phyloP scores from a whole-genome alignment of 257 asterid species.

The Solanum lignicaule region DNA sequence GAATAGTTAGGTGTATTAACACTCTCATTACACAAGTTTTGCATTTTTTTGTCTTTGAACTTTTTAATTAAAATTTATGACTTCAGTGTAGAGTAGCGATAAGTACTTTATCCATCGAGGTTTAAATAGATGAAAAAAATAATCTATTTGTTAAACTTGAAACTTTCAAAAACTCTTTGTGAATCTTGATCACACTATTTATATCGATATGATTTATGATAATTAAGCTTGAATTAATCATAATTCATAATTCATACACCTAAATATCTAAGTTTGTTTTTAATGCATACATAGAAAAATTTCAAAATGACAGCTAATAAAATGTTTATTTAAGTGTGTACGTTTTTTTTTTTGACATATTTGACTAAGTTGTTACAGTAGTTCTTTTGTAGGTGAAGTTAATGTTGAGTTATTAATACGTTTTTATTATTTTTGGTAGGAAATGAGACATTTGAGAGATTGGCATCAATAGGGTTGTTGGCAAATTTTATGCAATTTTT shows the following conservation, averaged over 20 bases:
- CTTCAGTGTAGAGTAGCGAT: background rate
- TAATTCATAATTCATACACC: background rate
- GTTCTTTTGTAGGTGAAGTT: background rate
- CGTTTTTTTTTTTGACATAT: background rate
- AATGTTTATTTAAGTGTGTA: background rate
- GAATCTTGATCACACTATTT: background rate
- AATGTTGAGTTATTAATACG: background rate
- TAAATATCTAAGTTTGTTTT: background rate
- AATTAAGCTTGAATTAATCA: background rate
- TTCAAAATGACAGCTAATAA: background rate
- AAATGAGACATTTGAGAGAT: conserved; percentile 58
- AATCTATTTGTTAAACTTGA: background rate
- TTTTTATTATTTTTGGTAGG: conserved; percentile 18
- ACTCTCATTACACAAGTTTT: background rate
- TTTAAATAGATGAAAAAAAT: background rate
- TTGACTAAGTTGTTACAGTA: background rate
- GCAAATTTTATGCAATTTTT: conserved; percentile 59
- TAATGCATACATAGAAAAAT: background rate
- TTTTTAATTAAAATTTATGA: background rate
- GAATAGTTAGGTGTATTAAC: background rate
- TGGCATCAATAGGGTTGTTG: conserved; percentile 42
- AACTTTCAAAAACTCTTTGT: background rate
- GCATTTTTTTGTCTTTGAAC: background rate
- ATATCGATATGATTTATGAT: too few species aligned
- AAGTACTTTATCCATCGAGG: background rate